phyloP scores from a whole-genome alignment of 257 asterid genomes.

The Solanum corneliomulleri region DNA sequence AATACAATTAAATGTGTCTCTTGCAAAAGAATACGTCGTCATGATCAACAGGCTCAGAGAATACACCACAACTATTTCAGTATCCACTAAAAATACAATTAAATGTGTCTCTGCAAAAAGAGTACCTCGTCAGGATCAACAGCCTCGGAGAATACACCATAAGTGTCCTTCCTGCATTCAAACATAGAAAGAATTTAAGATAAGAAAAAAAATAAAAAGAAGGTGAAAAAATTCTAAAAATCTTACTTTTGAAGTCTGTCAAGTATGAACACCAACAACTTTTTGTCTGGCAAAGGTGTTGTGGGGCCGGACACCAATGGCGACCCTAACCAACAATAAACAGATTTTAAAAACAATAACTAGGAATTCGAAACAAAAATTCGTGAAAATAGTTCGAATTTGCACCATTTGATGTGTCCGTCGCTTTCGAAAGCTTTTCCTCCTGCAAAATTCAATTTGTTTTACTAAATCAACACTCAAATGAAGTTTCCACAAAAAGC shows the following conservation, averaged over 20 bases:
- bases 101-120: background rate
- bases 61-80: background rate
- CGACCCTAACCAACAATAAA: slow-evolving; percentile 61
- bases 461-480: background rate
- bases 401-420: slow-evolving; percentile 55
- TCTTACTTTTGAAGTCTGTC: slow-evolving; percentile 98
- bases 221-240: background rate
- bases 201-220: slow-evolving; percentile 7
- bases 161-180: slow-evolving; percentile 79
- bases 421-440: slow-evolving; percentile 52
- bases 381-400: slow-evolving; percentile 12
- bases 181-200: background rate
- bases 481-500: background rate
- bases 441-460: slow-evolving; percentile 35
- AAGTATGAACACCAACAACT: slow-evolving; percentile 83
- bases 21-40: slow-evolving; percentile 46
- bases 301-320: slow-evolving; percentile 86
- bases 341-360: background rate
- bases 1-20: background rate
- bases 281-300: slow-evolving; percentile 95
- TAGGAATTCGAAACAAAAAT: background rate
- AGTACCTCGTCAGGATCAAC: slow-evolving; percentile 83
- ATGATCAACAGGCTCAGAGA: slow-evolving; percentile 86
- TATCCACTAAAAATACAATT: slow-evolving; percentile 4
- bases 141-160: slow-evolving; percentile 90